These are phyloP conservation scores for Leucosporidium scottii DNA, from an alignment of 768 basidiomycete species.

Conservation along the genomic window DNA sequence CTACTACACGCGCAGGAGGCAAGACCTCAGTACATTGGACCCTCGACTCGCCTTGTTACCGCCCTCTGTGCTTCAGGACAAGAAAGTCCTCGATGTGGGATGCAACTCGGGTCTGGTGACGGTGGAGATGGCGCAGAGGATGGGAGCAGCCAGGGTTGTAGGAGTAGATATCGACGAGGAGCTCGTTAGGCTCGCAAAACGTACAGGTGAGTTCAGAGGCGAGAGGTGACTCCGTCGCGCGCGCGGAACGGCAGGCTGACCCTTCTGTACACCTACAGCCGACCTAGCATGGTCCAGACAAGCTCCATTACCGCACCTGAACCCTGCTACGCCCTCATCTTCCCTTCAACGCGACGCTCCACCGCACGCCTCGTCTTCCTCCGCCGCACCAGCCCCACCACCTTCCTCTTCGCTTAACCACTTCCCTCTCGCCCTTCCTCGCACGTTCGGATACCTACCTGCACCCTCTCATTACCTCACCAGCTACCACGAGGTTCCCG, in stretches of 20 bases:
- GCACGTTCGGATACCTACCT: conserved; percentile 67
- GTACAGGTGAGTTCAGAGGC: conserved; percentile 51
- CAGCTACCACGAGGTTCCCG: conserved; percentile 8
- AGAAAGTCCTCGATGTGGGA: conserved; percentile 70
- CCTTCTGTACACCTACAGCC: background rate
- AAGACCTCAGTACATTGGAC: conserved; percentile 45
- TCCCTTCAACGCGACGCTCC: background rate
- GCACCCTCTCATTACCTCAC: conserved; percentile 50
- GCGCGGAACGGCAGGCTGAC: conserved; percentile 45
- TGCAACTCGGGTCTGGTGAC: conserved; percentile 83
- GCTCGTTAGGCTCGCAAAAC: conserved; percentile 70
- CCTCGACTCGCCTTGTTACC: conserved; percentile 61
- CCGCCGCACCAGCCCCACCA: background rate
- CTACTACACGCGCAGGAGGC: conserved; percentile 67
- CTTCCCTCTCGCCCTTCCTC: conserved; percentile 71
- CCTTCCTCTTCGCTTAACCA: conserved; percentile 41
- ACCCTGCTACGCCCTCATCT: conserved; percentile 6
- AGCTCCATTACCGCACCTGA: conserved; percentile 10
- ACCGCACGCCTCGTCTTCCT: background rate
- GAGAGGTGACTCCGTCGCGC: conserved; percentile 43
- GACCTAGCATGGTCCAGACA: conserved; percentile 22
- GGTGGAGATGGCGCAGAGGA: conserved; percentile 67
- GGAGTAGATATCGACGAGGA: conserved; percentile 80
- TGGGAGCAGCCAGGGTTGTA: conserved; percentile 58
- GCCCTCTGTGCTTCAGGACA: conserved; percentile 49